Evolutionary conservation across 441 rosid genomes (phyloP).

Genomic region (Corymbia citriodora): DNA sequence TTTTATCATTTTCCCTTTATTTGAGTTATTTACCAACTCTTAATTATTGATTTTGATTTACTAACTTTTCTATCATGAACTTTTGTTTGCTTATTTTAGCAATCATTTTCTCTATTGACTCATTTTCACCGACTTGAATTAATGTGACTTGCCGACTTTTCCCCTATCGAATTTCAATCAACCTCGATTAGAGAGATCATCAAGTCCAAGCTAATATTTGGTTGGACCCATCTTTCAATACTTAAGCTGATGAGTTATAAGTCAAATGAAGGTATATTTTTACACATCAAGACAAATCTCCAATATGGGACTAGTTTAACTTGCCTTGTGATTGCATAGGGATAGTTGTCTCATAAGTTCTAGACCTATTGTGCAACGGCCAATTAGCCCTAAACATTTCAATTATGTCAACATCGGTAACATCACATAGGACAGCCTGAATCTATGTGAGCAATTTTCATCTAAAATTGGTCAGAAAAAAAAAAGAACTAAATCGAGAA

Average conservation of each 20-base stretch:
- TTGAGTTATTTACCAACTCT: neutral
- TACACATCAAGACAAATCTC: neutral
- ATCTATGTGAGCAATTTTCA: accelerated
- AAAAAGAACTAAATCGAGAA: no score
- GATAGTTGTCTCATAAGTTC: neutral
- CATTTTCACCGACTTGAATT: neutral
- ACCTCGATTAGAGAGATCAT: neutral
- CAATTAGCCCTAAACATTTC: no score
- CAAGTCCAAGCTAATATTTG: neutral
- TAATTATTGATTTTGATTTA: no score
- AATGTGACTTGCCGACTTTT: neutral
- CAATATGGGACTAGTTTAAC: neutral
- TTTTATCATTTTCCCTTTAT: no score
- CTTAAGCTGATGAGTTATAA: neutral
- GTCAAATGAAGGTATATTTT: neutral
- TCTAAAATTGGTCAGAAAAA: neutral
- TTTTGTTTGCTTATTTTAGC: neutral
- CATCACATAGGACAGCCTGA: accelerated
- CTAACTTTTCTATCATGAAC: neutral
- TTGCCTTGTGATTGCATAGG: neutral
- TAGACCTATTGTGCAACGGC: no score
- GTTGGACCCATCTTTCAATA: neutral
- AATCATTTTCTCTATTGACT: neutral
- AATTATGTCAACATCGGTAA: accelerated
- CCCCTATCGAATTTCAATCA: neutral